Evolutionary conservation across 179 eudicot genomes (phyloP), one percentile per base, ranked within the genome.

Genomic region (Carnegiea gigantea): DNA sequence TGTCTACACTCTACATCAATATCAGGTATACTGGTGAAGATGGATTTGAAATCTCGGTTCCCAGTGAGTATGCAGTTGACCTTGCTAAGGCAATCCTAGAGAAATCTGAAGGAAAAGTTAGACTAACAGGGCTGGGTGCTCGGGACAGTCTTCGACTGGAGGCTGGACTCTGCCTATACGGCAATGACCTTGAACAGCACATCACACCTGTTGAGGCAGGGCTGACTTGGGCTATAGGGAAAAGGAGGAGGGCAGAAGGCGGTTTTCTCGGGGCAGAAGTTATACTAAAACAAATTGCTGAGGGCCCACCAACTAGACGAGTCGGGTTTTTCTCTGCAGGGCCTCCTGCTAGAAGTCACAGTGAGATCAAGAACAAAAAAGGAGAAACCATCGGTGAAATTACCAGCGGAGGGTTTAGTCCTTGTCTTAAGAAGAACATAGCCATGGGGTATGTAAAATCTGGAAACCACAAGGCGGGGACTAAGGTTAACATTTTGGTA

Each of bases 361-460:
- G 97, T 28, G 99, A 95, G 94, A 92, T 95, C 77, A 86, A 91
- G 88, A 88, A 88, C 15, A 97, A 90, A 57, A 90, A 83, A 4
- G 99, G 98, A 33, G 89, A 89, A 28, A 90, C 74, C 86, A 87
- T 95, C 15, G 99, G 99, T 38, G 98, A 95, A 83, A 86, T 95
- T 40, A 95, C 99, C 12, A 95, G 99, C 73, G 99, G 99, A 82
- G 99, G 99, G 43, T 95, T 95, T 70, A 95, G 99, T 76, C 99
- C 99, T 7, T 93, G 98, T 85, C 89, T 95, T 15, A 95, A 93
- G 92, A 95, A 95, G 92, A 95, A 95, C 86, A 91, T 95, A 72
- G 99, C 97, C 30, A 95, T 95, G 98, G 99, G 99, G 49, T 95
- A 95, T 60, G 98, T 95, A 30, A 95, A 95, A 77, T 89, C 95